These are phyloP conservation scores for Curvularia spicifera DNA, from an alignment of 2,329 filamentous ascomycete genomes.

Conservation along the genomic window DNA sequence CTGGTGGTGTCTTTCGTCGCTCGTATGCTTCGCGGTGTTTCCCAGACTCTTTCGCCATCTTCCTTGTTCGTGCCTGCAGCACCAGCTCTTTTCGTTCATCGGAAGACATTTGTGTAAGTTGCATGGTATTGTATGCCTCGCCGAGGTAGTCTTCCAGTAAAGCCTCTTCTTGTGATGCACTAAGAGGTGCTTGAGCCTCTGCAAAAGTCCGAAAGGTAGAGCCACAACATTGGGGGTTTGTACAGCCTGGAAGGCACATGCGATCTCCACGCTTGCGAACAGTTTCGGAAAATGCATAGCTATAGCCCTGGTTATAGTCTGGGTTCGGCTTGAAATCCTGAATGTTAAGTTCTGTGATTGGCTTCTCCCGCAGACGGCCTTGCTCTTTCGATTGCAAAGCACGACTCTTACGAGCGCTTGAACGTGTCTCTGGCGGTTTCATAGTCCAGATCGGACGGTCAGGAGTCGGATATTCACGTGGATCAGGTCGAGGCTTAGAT, in stretches of 20 bases:
- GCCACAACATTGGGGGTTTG: slow-evolving; percentile 77
- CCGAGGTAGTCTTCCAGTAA: slow-evolving; percentile 64
- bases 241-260: slow-evolving; percentile 75
- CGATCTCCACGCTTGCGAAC: slow-evolving; percentile 74
- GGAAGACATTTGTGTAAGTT: slow-evolving; percentile 58
- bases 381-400: slow-evolving; percentile 13
- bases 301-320: slow-evolving; percentile 69
- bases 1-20: slow-evolving; percentile 75
- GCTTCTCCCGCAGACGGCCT: slow-evolving; percentile 58
- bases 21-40: slow-evolving; percentile 78
- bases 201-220: slow-evolving; percentile 73
- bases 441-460: slow-evolving; percentile 36
- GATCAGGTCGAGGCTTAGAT: slow-evolving; percentile 10
- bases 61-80: slow-evolving; percentile 75
- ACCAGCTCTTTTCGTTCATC: slow-evolving; percentile 71
- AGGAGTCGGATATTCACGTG: slow-evolving; percentile 17
- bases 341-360: slow-evolving; percentile 63
- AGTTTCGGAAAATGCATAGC: slow-evolving; percentile 76
- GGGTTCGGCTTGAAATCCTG: slow-evolving; percentile 87
- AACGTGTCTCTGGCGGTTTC: slow-evolving; percentile 22
- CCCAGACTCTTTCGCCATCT: slow-evolving; percentile 76
- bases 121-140: slow-evolving; percentile 46
- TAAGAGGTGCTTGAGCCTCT: slow-evolving; percentile 39
- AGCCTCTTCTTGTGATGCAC: slow-evolving; percentile 45
- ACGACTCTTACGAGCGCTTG: slow-evolving; percentile 15